Evolutionary conservation across 73 alveolate species (phyloP), one percentile per base, ranked within the genome.

Genomic region (Durusdinium trenchii): DNA sequence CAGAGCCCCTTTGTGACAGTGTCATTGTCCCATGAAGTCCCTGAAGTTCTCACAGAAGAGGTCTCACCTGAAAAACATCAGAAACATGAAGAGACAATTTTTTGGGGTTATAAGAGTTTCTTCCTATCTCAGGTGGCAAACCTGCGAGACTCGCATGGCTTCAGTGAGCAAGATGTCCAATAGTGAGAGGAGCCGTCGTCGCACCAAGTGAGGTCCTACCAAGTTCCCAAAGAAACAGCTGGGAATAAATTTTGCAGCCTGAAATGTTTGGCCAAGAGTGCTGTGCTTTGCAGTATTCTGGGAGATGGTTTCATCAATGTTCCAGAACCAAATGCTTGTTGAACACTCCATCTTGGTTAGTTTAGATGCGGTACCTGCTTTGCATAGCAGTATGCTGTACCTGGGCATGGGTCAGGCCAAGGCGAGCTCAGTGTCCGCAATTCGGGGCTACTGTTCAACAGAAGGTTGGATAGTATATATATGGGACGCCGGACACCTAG

Each of bases 121-220:
- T 16, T 16, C 69, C 23, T 57, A 57, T 43, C 61, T 81, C 18
- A 81, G 91, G 91, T 81, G 91, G 91, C 67, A 10, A 1, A 10
- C 67, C 26, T 48, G 48, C 32, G 69, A 46, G 6, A 32, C 18
- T 16, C 62, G 91, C 48, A 28, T 81, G 71, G 91, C 91, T 14
- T 28, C n/a, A 10, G 47, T 81, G 48, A 81, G 69, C 91, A 46
- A 81, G 71, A 16, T 47, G 71, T 26, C 91, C 69, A 48, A 46
- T 46, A 81, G 91, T 81, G 91, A 81, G 91, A 45, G 69, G 35
- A 81, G 91, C 91, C 91, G 91, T 81, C 91, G 91, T 47, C 12
- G 91, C 28, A 81, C 50, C 91, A 46, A 48, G 69, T 12, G 3
- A 18, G 45, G 4, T 23, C 36, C 61, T 6, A 26, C 9, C 38